Conservation (phyloP, 2,329 filamentous ascomycete genomes). For the Monosporascus ibericus region DNA sequence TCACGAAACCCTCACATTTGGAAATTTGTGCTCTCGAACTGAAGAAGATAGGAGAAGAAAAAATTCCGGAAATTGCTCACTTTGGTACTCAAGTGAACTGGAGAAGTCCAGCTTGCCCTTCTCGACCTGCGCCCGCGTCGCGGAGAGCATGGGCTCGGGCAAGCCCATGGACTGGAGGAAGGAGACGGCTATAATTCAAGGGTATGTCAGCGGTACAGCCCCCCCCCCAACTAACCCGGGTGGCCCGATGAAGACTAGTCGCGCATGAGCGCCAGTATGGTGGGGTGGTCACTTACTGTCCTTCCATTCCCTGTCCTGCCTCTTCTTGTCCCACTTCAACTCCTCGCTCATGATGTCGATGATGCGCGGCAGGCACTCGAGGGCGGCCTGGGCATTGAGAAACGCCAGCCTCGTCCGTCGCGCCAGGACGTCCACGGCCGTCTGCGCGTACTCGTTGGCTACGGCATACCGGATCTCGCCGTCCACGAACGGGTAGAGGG, state of each 20-base stretch:
- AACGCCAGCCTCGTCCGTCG: constrained; percentile 81
- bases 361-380: constrained; percentile 76
- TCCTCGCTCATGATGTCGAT: constrained; percentile 89
- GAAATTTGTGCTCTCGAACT: too few species aligned
- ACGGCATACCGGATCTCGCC: constrained; percentile 87
- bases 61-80: too few species aligned
- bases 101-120: constrained; percentile 52
- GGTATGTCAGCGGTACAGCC: not conserved
- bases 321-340: constrained; percentile 66
- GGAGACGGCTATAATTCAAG: constrained; percentile 37
- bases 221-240: too few species aligned
- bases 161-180: constrained; percentile 62
- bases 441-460: constrained; percentile 85
- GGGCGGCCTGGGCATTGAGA: constrained; percentile 82
- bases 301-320: constrained; percentile 77
- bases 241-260: too few species aligned
- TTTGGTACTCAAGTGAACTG: constrained; percentile 52
- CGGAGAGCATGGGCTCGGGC: constrained; percentile 51
- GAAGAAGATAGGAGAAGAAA: too few species aligned
- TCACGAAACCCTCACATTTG: too few species aligned
- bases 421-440: constrained; percentile 81
- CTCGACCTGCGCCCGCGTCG: constrained; percentile 56
- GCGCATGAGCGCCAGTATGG: too few species aligned
- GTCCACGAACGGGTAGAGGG: constrained; percentile 84
- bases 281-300: constrained; percentile 47